phyloP scores from a whole-genome alignment of 1,284 basidiomycete species.

The Rhodotorula sp. region DNA sequence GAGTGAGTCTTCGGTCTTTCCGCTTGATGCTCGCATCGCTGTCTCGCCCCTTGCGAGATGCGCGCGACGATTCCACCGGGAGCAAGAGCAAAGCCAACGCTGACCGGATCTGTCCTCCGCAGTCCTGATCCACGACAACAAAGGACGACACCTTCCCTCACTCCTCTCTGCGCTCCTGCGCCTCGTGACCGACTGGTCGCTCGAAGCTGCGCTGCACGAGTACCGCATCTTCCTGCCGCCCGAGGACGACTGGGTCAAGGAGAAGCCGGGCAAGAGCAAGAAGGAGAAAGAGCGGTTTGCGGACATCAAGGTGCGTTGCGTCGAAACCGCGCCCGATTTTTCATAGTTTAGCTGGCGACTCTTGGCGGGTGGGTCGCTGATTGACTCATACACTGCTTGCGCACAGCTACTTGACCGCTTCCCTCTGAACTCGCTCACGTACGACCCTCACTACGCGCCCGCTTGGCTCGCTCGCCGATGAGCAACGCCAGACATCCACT shows the following conservation, averaged over 20 bases:
- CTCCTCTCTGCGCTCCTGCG: constrained; percentile 31
- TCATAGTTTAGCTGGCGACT: not conserved
- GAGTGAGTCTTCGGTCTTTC: constrained; percentile 9
- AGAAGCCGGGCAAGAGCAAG: constrained; percentile 19
- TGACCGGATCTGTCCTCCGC: not conserved
- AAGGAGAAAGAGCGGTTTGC: constrained; percentile 35
- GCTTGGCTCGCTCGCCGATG: constrained; percentile 19
- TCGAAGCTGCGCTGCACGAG: constrained; percentile 30
- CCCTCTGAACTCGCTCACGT: constrained; percentile 31
- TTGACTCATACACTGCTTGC: not conserved
- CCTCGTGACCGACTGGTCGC: constrained; percentile 31
- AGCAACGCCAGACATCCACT: too few species aligned
- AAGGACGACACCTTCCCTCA: constrained; percentile 37
- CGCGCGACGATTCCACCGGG: too few species aligned
- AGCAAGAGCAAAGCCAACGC: too few species aligned
- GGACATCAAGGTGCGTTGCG: constrained; percentile 26
- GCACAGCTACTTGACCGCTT: constrained; percentile 38
- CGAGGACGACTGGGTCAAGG: constrained; percentile 25
- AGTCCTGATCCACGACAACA: constrained; percentile 43
- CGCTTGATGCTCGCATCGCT: not conserved
- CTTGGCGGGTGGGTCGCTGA: too few species aligned
- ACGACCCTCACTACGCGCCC: constrained; percentile 32
- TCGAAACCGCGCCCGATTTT: accelerated
- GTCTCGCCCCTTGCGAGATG: not conserved
- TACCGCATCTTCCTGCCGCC: constrained; percentile 37